Conservation (phyloP, 1,284 basidiomycete genomes). For the Trichosporon sp. region DNA sequence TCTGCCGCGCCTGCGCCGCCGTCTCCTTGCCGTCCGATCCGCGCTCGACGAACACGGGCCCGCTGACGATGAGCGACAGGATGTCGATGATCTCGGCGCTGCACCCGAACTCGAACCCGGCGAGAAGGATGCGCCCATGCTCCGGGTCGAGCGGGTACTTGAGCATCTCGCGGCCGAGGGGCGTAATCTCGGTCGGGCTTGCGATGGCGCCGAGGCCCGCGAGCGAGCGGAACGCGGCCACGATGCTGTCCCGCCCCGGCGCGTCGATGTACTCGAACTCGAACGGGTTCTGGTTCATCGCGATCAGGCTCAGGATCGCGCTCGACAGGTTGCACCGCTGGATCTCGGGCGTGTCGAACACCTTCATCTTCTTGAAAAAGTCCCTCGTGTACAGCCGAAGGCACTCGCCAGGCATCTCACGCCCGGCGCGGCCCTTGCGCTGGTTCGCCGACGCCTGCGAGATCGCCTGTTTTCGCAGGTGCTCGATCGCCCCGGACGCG, state of each 20-base stretch:
- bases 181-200: conserved; percentile 60
- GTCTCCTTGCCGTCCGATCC: conserved; percentile 61
- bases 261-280: conserved; percentile 78
- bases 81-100: conserved; percentile 71
- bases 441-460: conserved; percentile 81
- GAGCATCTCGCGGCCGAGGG: conserved; percentile 71
- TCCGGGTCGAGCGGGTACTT: conserved; percentile 76
- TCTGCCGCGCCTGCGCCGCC: conserved; percentile 63
- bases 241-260: conserved; percentile 65
- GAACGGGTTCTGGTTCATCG: conserved; percentile 71
- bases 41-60: conserved; percentile 62
- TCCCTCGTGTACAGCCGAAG: conserved; percentile 83
- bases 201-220: conserved; percentile 71
- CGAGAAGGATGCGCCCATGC: conserved; percentile 69
- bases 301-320: conserved; percentile 76
- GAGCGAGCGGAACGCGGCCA: conserved; percentile 67
- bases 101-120: conserved; percentile 66
- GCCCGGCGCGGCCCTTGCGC: conserved; percentile 82
- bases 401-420: conserved; percentile 80
- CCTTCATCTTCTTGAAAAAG: conserved; percentile 62
- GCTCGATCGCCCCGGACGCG: conserved; percentile 78
- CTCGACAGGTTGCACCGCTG: conserved; percentile 76
- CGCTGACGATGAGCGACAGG: conserved; percentile 48
- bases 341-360: conserved; percentile 79
- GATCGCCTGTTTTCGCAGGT: conserved; percentile 75